Percentiles rank a stretch among this genome's conserved stretches.
These are phyloP conservation scores for Circinella minor DNA, from an alignment of 371 early-diverging fungal species.

Conservation along the genomic window DNA sequence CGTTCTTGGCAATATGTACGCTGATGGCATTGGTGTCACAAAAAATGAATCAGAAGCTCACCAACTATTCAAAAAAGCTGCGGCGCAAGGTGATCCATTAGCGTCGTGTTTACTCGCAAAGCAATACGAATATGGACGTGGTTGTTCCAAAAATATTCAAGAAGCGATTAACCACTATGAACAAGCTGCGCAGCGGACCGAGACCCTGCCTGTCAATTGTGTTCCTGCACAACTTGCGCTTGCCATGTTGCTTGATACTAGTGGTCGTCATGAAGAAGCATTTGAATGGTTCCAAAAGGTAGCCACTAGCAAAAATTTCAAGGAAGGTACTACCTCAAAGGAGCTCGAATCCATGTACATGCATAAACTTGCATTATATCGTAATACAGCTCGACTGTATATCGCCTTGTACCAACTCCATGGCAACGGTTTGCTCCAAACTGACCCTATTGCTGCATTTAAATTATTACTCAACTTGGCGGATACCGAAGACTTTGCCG, in stretches of 20 bases:
- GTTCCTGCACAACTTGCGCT: slow-evolving; percentile 19
- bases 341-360: slow-evolving; percentile 2
- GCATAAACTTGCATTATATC: slow-evolving; percentile 4
- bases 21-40: slow-evolving; percentile 12
- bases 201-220: not conserved
- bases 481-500: slow-evolving; percentile 17
- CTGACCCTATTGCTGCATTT: slow-evolving; percentile 17
- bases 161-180: slow-evolving; percentile 19
- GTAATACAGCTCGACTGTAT: slow-evolving; percentile 18
- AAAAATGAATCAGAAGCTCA: slow-evolving; percentile 15
- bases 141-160: slow-evolving; percentile 12
- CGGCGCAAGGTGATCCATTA: slow-evolving; percentile 24
- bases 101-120: slow-evolving; percentile 28
- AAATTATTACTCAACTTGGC: slow-evolving; percentile 28
- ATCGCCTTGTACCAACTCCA: slow-evolving; percentile 16
- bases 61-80: slow-evolving; percentile 24
- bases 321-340: slow-evolving; percentile 16
- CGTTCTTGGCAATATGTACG: slow-evolving; percentile 21
- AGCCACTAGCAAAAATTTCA: slow-evolving; percentile 6
- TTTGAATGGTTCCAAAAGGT: slow-evolving; percentile 18
- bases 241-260: slow-evolving; percentile 15
- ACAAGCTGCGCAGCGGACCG: not conserved
- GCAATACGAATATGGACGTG: slow-evolving; percentile 25
- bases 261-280: slow-evolving; percentile 9
- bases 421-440: slow-evolving; percentile 7